Evolutionary conservation across 371 early-diverging fungal genomes (phyloP).

Genomic region (Polyrhizophydium stewartii): DNA sequence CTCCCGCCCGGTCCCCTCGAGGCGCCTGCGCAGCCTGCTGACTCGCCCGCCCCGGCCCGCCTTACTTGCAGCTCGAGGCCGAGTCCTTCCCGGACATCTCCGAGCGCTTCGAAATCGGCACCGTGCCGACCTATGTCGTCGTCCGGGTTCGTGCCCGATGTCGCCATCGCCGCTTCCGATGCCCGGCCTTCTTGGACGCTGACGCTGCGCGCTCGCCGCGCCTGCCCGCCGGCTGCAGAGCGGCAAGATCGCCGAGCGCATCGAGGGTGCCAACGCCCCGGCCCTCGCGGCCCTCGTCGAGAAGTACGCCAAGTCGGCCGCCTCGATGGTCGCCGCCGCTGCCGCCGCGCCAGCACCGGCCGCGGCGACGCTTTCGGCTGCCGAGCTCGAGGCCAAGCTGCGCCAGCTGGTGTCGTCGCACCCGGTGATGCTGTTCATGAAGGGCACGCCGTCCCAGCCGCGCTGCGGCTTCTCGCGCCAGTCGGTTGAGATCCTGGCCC

Average conservation of each 20-base stretch:
- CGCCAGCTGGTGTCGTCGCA: constrained; percentile 64
- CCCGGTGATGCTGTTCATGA: constrained; percentile 88
- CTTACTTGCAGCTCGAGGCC: constrained; percentile 86
- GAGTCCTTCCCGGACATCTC: constrained; percentile 87
- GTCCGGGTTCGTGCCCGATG: constrained; percentile 67
- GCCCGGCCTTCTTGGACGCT: background rate
- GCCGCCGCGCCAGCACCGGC: background rate
- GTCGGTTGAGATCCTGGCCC: constrained; percentile 61
- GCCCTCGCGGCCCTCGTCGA: constrained; percentile 66
- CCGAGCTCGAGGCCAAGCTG: constrained; percentile 33
- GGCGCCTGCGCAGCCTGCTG: background rate
- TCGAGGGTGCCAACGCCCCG: constrained; percentile 89
- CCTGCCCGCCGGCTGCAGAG: no score
- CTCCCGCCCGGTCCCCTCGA: background rate
- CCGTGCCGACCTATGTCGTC: constrained; percentile 88
- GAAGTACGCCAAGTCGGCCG: constrained; percentile 61
- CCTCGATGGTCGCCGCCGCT: constrained; percentile 21
- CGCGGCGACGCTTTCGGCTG: background rate
- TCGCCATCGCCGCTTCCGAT: constrained; percentile 2
- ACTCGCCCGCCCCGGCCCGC: background rate
- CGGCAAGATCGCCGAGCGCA: constrained; percentile 64
- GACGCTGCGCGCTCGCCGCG: background rate
- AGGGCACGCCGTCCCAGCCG: constrained; percentile 75
- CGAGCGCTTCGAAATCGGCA: constrained; percentile 79
- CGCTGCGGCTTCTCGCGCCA: constrained; percentile 70